Percentiles rank a stretch among this genome's conserved stretches.
These are phyloP conservation scores for Penicillium sp. DNA, from an alignment of 2,329 filamentous ascomycete species.

Conservation along the genomic window DNA sequence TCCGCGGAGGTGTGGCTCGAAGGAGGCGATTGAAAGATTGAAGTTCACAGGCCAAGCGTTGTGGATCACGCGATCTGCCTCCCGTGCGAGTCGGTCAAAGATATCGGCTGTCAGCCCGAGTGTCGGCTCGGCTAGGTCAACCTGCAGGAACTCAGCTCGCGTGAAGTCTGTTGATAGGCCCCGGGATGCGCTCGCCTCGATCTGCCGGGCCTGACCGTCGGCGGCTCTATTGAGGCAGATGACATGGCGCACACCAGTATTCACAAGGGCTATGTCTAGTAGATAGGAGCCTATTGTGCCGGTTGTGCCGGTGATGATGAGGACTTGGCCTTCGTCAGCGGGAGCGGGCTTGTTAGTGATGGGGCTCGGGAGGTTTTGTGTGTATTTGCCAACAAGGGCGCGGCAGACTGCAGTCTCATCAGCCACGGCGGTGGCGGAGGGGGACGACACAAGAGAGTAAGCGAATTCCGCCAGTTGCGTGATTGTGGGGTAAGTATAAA, in stretches of 20 bases:
- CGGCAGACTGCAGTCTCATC: neutral
- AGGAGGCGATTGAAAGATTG: constrained; percentile 54
- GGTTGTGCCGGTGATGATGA: neutral
- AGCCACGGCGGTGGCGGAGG: neutral
- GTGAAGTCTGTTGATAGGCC: neutral
- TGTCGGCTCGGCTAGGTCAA: neutral
- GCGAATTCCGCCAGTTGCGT: neutral
- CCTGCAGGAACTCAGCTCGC: neutral
- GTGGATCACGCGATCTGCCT: constrained; percentile 52
- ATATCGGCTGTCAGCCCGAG: neutral
- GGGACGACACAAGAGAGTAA: neutral
- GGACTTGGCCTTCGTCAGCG: neutral
- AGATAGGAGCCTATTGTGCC: neutral
- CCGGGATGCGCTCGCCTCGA: neutral
- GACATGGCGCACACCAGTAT: neutral
- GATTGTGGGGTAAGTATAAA: neutral
- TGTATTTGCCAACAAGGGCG: neutral
- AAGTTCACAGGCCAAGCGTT: constrained; percentile 66
- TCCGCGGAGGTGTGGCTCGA: constrained; percentile 36
- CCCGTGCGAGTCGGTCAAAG: too few species aligned
- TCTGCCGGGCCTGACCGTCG: neutral
- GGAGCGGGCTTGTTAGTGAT: neutral
- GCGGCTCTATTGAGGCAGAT: neutral
- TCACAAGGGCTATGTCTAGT: neutral
- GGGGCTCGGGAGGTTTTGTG: neutral